phyloP scores from a whole-genome alignment of 2,329 filamentous ascomycete genomes.

The Calonectria pseudoturangicola region DNA sequence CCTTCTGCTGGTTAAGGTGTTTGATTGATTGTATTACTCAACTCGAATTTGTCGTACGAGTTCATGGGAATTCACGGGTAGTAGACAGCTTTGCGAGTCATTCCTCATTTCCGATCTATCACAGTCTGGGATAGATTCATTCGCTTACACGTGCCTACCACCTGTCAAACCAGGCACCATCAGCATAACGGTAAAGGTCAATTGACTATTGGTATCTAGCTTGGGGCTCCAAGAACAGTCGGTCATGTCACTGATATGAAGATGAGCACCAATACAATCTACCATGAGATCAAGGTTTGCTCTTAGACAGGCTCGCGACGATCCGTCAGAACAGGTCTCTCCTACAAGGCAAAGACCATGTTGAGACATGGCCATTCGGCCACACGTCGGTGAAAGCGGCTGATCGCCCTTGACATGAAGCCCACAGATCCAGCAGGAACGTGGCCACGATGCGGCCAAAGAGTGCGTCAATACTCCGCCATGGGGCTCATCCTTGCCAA shows the following conservation, averaged over 20 bases:
- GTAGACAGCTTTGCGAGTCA: slow-evolving; percentile 26
- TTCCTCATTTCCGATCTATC: slow-evolving; percentile 32
- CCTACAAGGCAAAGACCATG: slow-evolving; percentile 7
- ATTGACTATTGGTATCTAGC: slow-evolving; percentile 35
- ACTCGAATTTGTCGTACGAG: slow-evolving; percentile 26
- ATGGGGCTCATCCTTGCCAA: slow-evolving; percentile 22
- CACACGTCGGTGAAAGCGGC: slow-evolving; percentile 26
- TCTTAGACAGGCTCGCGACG: slow-evolving; percentile 10
- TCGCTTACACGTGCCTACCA: slow-evolving; percentile 18
- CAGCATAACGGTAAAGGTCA: neutral
- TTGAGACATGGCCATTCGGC: slow-evolving; percentile 25
- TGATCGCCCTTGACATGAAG: slow-evolving; percentile 19
- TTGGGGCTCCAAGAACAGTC: neutral
- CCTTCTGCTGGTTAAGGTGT: slow-evolving; percentile 4
- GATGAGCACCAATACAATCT: slow-evolving; percentile 26
- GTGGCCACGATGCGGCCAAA: slow-evolving; percentile 23
- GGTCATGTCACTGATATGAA: slow-evolving; percentile 11
- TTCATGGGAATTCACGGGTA: slow-evolving; percentile 2
- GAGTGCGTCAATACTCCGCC: slow-evolving; percentile 15
- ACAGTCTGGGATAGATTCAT: slow-evolving; percentile 14
- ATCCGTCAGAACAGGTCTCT: slow-evolving; percentile 13
- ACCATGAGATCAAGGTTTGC: slow-evolving; percentile 1
- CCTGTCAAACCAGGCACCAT: slow-evolving; percentile 23
- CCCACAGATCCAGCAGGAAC: slow-evolving; percentile 19
- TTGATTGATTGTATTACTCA: neutral